Evolutionary conservation across 1,284 basidiomycete genomes (phyloP).

Genomic region (Pisolithus thermaeus): DNA sequence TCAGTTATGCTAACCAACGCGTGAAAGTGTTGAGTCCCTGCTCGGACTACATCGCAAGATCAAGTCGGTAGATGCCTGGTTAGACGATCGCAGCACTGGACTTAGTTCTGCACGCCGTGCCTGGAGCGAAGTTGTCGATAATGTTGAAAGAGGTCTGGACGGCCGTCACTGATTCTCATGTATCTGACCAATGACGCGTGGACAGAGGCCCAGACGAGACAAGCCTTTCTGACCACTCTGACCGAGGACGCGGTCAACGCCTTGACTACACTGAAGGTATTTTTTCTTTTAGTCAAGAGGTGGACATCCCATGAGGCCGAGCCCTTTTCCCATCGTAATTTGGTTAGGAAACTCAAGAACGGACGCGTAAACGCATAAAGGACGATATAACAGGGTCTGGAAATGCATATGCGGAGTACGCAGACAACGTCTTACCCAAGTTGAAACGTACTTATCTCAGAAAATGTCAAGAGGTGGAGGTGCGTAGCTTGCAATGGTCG

Average conservation of each 20-base stretch:
- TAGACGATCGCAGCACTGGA: conserved; percentile 56
- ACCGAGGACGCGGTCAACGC: conserved; percentile 68
- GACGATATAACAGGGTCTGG: conserved; percentile 80
- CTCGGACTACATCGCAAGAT: conserved; percentile 65
- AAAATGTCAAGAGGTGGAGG: conserved; percentile 82
- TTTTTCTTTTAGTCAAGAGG: conserved; percentile 8
- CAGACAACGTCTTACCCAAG: conserved; percentile 68
- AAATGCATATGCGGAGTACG: conserved; percentile 70
- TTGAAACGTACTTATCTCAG: conserved; percentile 72
- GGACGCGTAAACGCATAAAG: conserved; percentile 83
- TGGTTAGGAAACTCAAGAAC: conserved; percentile 74
- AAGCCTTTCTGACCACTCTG: conserved; percentile 69
- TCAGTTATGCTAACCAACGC: conserved; percentile 2
- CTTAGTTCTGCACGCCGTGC: conserved; percentile 59
- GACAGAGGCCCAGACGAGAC: conserved; percentile 74
- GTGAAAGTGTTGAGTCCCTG: conserved; percentile 61
- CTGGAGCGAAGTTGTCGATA: conserved; percentile 82
- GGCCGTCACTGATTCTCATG: not conserved
- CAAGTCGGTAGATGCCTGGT: conserved; percentile 57
- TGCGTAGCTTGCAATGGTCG: conserved; percentile 24
- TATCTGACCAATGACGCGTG: not conserved
- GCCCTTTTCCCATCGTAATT: not conserved
- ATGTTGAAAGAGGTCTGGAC: conserved; percentile 65
- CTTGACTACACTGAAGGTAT: conserved; percentile 62
- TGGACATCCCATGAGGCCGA: conserved; percentile 5